phyloP scores from a whole-genome alignment of 306 rosid species.

The Dryas octopetala region DNA sequence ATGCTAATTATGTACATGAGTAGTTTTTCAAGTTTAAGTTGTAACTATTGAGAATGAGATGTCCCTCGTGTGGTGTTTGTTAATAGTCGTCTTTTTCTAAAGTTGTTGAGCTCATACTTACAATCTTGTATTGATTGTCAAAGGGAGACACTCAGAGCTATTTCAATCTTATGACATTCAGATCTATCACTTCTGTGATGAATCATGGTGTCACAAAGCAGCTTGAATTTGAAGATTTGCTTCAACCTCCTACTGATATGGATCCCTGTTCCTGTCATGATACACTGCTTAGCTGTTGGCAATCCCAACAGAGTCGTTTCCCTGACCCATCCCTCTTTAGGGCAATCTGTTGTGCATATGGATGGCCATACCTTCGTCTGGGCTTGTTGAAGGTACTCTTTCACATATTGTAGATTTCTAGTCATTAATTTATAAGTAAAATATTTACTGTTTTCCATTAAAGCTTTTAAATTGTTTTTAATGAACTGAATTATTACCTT shows the following conservation, averaged over 20 bases:
- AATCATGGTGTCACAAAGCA: conserved; percentile 67
- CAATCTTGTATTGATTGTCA: conserved; percentile 28
- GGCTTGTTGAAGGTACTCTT: conserved; percentile 76
- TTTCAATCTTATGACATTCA: conserved; percentile 76
- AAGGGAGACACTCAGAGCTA: conserved; percentile 50
- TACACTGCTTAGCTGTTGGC: conserved; percentile 63
- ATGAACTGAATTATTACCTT: too few relatives aligned
- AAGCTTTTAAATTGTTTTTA: too few relatives aligned
- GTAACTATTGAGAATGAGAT: conserved; percentile 6
- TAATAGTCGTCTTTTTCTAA: conserved; percentile 17
- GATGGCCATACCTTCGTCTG: conserved; percentile 81
- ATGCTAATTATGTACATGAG: too few relatives aligned
- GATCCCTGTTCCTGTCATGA: conserved; percentile 64
- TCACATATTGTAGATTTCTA: too few relatives aligned
- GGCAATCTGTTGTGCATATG: conserved; percentile 85
- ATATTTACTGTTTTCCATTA: too few relatives aligned
- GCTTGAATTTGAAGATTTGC: conserved; percentile 74
- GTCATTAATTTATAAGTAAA: too few relatives aligned
- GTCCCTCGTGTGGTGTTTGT: background rate
- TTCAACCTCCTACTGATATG: conserved; percentile 72
- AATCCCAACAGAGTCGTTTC: conserved; percentile 46
- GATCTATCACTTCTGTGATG: conserved; percentile 70
- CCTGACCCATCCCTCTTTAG: conserved; percentile 66
- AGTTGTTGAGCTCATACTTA: conserved; percentile 26
- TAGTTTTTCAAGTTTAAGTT: background rate